phyloP scores from a whole-genome alignment of 2,329 filamentous ascomycete genomes.

The Aspergillus tubingensis region DNA sequence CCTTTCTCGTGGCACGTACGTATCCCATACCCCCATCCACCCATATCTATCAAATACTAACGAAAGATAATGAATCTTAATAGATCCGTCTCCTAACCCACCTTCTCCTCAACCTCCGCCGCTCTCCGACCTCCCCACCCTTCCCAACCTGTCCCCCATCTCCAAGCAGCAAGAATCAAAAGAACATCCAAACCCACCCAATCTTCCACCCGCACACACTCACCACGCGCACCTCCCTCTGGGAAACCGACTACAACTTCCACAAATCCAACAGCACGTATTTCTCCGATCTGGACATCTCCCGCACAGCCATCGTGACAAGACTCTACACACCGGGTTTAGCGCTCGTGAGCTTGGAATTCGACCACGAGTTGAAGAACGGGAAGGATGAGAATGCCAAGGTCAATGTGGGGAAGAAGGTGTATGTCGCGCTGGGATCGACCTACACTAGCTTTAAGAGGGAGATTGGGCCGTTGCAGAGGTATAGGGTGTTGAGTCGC shows the following conservation, averaged over 20 bases:
- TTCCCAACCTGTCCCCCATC: conserved; percentile 37
- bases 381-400: conserved; percentile 48
- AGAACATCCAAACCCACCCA: conserved; percentile 51
- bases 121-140: conserved; percentile 53
- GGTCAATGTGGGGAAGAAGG: conserved; percentile 43
- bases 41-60: background rate
- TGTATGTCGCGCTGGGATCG: conserved; percentile 69
- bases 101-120: conserved; percentile 57
- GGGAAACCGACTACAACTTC: conserved; percentile 84
- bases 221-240: conserved; percentile 65
- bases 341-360: conserved; percentile 52
- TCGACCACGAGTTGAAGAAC: conserved; percentile 55
- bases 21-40: conserved; percentile 1
- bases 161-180: conserved; percentile 30
- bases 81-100: conserved; percentile 61
- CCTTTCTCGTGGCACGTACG: conserved; percentile 46
- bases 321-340: conserved; percentile 65
- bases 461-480: conserved; percentile 69
- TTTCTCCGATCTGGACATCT: conserved; percentile 81
- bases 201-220: conserved; percentile 74
- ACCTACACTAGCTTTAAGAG: conserved; percentile 73
- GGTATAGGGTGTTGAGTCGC: conserved; percentile 73
- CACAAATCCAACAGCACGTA: conserved; percentile 86
- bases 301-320: conserved; percentile 77
- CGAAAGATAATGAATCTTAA: background rate